Evolutionary conservation across 495 filamentous ascomycete species (phyloP).

Genomic region (Neohortaea acidophila): DNA sequence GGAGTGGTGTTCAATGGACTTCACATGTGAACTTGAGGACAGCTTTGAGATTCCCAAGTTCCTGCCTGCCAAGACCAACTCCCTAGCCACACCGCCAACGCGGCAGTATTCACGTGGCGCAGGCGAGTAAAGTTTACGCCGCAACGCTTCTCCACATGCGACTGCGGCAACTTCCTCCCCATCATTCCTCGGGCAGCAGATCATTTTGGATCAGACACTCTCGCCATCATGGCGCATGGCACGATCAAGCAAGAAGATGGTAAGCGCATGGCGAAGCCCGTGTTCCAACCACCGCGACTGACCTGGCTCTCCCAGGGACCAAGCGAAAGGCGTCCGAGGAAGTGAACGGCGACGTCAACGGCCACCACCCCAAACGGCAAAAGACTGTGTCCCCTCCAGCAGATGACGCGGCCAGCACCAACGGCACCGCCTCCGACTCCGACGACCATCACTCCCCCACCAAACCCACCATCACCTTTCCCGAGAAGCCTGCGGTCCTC

Average conservation of each 20-base stretch:
- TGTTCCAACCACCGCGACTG: not conserved
- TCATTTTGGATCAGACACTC: not conserved
- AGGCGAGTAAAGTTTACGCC: not conserved
- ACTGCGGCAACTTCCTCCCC: not conserved
- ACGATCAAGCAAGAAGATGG: constrained; percentile 8
- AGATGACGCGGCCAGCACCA: not conserved
- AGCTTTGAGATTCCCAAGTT: not conserved
- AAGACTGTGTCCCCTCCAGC: constrained; percentile 30
- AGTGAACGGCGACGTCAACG: constrained; percentile 23
- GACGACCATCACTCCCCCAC: not conserved
- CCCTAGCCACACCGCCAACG: not conserved
- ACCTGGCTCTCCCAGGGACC: constrained; percentile 26
- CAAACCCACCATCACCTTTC: constrained; percentile 4
- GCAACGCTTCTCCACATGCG: not conserved
- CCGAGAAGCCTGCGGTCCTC: constrained; percentile 65
- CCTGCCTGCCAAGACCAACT: not conserved
- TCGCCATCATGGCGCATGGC: constrained; percentile 9
- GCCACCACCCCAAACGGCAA: constrained; percentile 35
- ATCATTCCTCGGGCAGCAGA: too few relatives aligned
- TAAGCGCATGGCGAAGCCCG: not conserved
- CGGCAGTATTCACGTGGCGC: not conserved
- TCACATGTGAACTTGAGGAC: not conserved
- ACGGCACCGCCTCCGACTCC: not conserved
- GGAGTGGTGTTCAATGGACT: not conserved
- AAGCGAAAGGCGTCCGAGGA: constrained; percentile 17